Base-by-base conservation (phyloP, 495 filamentous ascomycete genomes). In the Penicillium longicatenatum region DNA sequence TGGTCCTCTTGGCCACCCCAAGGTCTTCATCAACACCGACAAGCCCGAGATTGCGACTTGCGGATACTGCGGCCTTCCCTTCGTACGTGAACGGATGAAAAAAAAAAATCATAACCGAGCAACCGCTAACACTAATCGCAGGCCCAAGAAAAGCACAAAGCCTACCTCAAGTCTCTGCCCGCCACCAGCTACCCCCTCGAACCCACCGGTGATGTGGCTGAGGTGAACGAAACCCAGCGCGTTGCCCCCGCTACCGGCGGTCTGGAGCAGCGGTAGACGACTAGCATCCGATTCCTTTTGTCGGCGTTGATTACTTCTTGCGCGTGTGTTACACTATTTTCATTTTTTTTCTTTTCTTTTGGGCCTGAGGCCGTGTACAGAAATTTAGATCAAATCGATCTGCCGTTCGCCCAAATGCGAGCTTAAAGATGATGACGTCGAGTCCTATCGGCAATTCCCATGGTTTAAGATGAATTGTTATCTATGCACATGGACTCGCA, bases 11-110 rank as follows among this genome's bases (percentile, higher is more conserved):
- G 94, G 94, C 24, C 94, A 98, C 75, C 94, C 94, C 39, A 82
- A 83, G 68, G 88, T 98, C 73, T 98, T 89, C 73, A 98, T 98
- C 82, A 98, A 98, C 75, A 87, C 90, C 62, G 94, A 98, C 77
- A 97, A 97, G 82, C 88, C 94, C 55, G 85, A 97, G 78, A 96
- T 98, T 69, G 84, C 81, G 67, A 81, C 81, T 67, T 98, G 94
- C 79, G 86, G 80, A 57, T 98, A 98, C 78, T 98, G 94, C 70
- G 94, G 94, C n/a, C 68, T 93, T 63, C 94, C 95, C 62, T 98
- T 87, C 70, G 94, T 97, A 81, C 69, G 93, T 85, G 11, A 33
- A 33, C 29, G 19, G 10, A 22, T 4, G 35, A 42, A 24, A 33
- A 12, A 21, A 20, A 10, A 17, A n/a, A 17, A 20, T 37, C 29